These are phyloP conservation scores for Neopestalotiopsis rosae DNA, from an alignment of 2,329 filamentous ascomycete species.

Conservation along the genomic window DNA sequence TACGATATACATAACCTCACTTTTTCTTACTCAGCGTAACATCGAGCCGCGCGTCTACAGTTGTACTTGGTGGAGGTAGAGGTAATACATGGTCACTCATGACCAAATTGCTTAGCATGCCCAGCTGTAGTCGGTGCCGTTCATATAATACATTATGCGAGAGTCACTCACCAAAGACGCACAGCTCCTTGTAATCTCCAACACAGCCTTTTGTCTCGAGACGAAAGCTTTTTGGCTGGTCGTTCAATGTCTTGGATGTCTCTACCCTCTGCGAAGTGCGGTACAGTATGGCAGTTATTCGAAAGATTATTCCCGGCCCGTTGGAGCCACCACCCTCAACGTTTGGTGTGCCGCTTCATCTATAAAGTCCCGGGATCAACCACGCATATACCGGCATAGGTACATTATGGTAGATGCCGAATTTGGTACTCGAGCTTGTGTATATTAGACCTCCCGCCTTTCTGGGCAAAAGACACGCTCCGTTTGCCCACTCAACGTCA, in stretches of 20 bases:
- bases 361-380: neutral
- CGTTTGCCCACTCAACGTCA: neutral
- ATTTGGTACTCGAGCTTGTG: neutral
- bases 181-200: too few species aligned
- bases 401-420: neutral
- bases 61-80: neutral
- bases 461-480: neutral
- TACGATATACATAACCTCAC: too few species aligned
- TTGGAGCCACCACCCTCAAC: neutral
- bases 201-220: too few species aligned
- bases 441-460: neutral
- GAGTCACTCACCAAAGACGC: too few species aligned
- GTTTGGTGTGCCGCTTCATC: neutral
- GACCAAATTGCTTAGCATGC: too few species aligned
- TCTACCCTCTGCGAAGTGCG: too few species aligned
- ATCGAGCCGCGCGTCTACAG: neutral
- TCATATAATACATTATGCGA: too few species aligned
- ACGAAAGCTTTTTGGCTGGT: neutral
- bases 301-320: slow-evolving; percentile 1
- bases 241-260: neutral
- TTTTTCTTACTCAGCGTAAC: neutral
- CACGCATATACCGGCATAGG: neutral
- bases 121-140: too few species aligned
- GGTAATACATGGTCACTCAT: too few species aligned
- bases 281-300: neutral